Evolutionary conservation across 345 rosid species (phyloP), one percentile per base, ranked within the genome.

Genomic region (Anacardium occidentale): DNA sequence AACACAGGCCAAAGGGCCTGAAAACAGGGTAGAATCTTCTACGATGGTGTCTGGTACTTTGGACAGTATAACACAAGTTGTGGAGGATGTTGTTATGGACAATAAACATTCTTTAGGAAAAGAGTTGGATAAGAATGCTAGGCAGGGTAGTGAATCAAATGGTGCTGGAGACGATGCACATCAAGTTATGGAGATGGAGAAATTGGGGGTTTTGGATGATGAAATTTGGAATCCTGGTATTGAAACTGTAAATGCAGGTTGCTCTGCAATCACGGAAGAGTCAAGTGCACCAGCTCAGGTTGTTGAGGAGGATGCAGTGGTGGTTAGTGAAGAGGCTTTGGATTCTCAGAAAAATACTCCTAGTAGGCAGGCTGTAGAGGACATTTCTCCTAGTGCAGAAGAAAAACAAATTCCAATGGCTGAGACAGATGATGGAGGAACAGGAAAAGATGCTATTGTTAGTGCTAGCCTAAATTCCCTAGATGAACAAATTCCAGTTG

Each of bases 21-120:
- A 76, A 65, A 78, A 69, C 70, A 75, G 65, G 24, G 73, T 32
- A 14, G 77, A 72, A n/a, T 58, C 53, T 64, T 25, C 66, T 72
- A 26, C 62, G 5, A 40, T 12, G 48, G 67, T 12, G 11, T 44
- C 48, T 24, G 70, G 24, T 50, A 29, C 54, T 24, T 52, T 45
- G 40, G 22, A 10, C 5, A 66, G 32, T 56, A 77, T 69, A 40
- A 63, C 25, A n/a, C 72, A 25, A 59, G 65, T n/a, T 54, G 53
- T 12, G 20, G 48, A 29, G 48, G 37, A 60, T 37, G 60, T 10
- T 48, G 68, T 13, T 48, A 14, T 0, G 14, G 60, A 34, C 50
- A 22, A 22, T 20, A 47, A 50, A 61, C 15, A 60, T 61, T 6
- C 13, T 32, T 10, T 6, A 10, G 67, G 20, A 14, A 34, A 21